phyloP scores from a whole-genome alignment of 495 filamentous ascomycete genomes.

The Daldinia decipiens region DNA sequence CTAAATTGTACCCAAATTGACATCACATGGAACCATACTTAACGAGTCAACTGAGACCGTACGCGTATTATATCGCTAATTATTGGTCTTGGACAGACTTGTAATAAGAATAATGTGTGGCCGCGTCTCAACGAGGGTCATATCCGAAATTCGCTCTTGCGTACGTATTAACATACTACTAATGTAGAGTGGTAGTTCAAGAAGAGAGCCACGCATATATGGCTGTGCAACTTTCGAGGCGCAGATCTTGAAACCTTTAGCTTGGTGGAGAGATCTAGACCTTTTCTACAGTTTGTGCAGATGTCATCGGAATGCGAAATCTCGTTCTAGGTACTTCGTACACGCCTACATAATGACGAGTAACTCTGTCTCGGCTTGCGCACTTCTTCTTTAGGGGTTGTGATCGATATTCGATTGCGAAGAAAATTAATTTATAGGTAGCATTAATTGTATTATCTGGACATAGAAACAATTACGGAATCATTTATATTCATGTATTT shows the following conservation, averaged over 20 bases:
- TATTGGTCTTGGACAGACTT: background rate
- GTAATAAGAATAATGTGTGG: background rate
- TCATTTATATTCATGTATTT: background rate
- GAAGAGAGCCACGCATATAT: background rate
- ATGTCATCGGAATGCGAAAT: background rate
- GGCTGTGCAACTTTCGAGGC: constrained; percentile 9
- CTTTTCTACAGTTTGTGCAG: background rate
- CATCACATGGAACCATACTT: constrained; percentile 1
- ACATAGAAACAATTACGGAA: no score
- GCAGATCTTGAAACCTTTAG: background rate
- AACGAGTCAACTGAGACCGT: background rate
- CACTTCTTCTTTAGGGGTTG: background rate
- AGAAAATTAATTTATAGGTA: no score
- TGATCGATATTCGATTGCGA: no score
- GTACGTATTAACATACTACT: constrained; percentile 5
- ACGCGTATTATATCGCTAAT: background rate
- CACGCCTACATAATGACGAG: background rate
- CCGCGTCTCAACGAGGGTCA: background rate
- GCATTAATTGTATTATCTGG: no score
- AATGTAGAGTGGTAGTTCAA: background rate
- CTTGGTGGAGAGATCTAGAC: constrained; percentile 11
- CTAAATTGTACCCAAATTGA: background rate
- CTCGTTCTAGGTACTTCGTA: background rate
- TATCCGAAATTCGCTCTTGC: constrained; percentile 15
- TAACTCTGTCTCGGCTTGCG: background rate